Base-by-base conservation (phyloP, 768 basidiomycete genomes). In the Pleurotus cornucopiae region DNA sequence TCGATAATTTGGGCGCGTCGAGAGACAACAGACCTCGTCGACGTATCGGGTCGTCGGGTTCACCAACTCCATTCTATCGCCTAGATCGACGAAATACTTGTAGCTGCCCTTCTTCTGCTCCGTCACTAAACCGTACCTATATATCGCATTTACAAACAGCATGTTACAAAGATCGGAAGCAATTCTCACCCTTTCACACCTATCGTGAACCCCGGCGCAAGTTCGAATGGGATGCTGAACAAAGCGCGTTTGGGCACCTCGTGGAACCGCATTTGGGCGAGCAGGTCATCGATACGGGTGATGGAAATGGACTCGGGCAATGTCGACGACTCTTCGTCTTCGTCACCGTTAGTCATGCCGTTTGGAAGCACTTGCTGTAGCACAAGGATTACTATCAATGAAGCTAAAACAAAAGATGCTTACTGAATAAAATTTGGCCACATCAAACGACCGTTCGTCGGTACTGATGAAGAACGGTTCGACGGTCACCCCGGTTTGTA, bases 381-480 rank as follows among this genome's bases (percentile, higher is more conserved):
- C 16, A n/a, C 18, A 11, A 16, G 25, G 1, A 39, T 13, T 54
- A 6, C 46, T 46, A 40, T 43, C 25, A 26, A 23, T 38, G 11
- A 38, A 44, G 13, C 12, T 13, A 30, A 44, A 1, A 34, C 11
- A 21, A 46, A 49, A 48, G 39, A 45, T 14, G 69, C 84, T 52
- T 57, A 93, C 92, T 6, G 86, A 83, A 67, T 90, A 96, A 68
- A 94, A 94, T 56, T 83, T 90, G 20, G 77, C 71, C 3, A 84
- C 65, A 49, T 91, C 83, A 58, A 97, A 98, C 0, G 79, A 74
- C 44, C 81, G 84, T 4, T 83, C 80, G 3, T 77, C 69, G 0
- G 81, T 82, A 54, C 83, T 83, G 53, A 98, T 91, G 71, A 97
- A 95, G 71, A 96, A 97, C 0, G 94, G 92, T 59, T 93, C 89